Base-by-base conservation (phyloP, 495 filamentous ascomycete genomes). In the Neurospora sp. region DNA sequence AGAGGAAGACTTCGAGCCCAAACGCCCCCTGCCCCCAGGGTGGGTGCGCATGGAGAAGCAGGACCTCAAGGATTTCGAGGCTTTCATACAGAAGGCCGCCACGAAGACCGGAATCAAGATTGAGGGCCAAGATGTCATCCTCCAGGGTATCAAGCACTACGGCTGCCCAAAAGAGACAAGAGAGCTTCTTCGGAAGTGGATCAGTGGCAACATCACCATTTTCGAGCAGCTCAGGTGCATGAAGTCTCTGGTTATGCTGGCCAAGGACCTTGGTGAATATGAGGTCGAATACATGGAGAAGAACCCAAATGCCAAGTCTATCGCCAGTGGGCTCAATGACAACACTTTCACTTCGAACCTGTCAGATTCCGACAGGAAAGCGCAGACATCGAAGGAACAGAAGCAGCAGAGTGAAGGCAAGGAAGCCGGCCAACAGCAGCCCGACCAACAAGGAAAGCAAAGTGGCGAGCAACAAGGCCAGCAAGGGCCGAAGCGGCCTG, bases 131-230 rank as follows among this genome's bases (percentile, higher is more conserved):
- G 70, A 68, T 9, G n/a, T 71, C 0, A 3, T 78, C 1, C 5
- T 78, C 8, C 39, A 78, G 2, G 39, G 59, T 0, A 39, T 82
- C 8, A 76, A 71, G 39, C 70, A 41, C 12, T 70, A 70, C 9
- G 83, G 83, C 3, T 74, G 76, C 5, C 83, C 83, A 14, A 39
- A 73, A 31, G 72, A 73, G 44, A 68, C 83, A 11, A 31, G 75
- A n/a, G 77, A 81, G 5, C 37, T 84, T 12, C 68, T 82, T 10
- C 46, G 44, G 12, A 94, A 91, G 76, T 82, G 90, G 68, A 75
- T 88, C 71, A 90, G 89, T 76, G 85, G 86, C 14, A 86, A 86
- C 70, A 75, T 92, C 27, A 84, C 88, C 69, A 87, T 93, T 38
- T 87, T 86, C 14, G 93, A 97, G 71, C 84, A 84, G 71, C 83